Evolutionary conservation across 345 rosid species (phyloP), one percentile per base, ranked within the genome.

Genomic region (Citrus medica): DNA sequence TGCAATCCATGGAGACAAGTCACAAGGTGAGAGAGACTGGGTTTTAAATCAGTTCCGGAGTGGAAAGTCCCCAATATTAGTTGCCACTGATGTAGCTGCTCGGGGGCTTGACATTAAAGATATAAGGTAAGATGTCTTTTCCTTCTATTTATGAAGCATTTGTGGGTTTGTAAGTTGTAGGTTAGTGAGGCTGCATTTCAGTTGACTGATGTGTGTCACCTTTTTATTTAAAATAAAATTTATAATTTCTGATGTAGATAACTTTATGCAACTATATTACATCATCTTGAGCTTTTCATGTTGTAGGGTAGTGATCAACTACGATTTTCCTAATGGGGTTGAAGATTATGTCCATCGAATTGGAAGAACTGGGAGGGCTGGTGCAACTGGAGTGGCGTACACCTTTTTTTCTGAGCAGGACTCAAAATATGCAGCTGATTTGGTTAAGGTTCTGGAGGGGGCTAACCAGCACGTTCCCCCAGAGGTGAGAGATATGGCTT

Each of bases 311-410:
- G 99, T 96, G 87, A 90, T 96, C 84, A 94, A 94, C 86, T 96
- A 86, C 51, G 98, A 96, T 83, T 96, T 96, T 78, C 99, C 98
- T 40, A 91, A 90, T 30, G 98, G 98, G 28, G 77, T 96, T 82
- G 98, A 96, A 90, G 99, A 96, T 83, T 94, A 96, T 84, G 97
- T 96, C n/a, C 98, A 94, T 75, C 94, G 98, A 76, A 96, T 96
- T 81, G 98, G 98, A 74, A 91, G 99, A 89, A 96, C 98, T 42
- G 99, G 99, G 65, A 88, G 99, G 83, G 98, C 99, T 24, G 98
- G 99, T 82, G 99, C 98, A 75, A 96, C 97, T 35, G 99, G 99
- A 37, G 86, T 96, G 81, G 83, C 97, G 0, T 91, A 90, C 85
- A 96, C 99, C 80, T 96, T 96, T 87, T 89, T 94, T 88, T 90